A percentile compares a stretch with the other conserved stretches of the same genome.
Conservation (phyloP, 768 basidiomycete genomes). For the Fomitopsis serialis region DNA sequence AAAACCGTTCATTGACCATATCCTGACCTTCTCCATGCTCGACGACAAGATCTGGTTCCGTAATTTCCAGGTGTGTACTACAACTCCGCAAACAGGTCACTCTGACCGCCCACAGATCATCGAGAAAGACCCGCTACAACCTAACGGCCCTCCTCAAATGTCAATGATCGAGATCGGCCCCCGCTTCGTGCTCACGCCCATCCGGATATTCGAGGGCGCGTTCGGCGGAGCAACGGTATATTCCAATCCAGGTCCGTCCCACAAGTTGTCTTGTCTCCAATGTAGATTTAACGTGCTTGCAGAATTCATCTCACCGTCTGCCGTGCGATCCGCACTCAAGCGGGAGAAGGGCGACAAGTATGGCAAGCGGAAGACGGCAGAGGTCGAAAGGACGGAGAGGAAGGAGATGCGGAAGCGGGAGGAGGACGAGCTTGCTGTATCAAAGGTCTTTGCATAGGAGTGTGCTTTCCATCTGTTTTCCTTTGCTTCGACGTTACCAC, state of each 20-base stretch:
- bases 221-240: constrained; percentile 94
- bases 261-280: neutral
- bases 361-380: constrained; percentile 71
- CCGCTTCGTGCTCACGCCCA: constrained; percentile 94
- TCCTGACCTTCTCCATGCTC: constrained; percentile 92
- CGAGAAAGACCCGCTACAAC: constrained; percentile 89
- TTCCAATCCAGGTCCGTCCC: constrained; percentile 80
- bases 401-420: constrained; percentile 56
- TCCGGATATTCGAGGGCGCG: constrained; percentile 96
- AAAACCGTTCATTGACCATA: constrained; percentile 97
- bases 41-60: constrained; percentile 99
- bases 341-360: constrained; percentile 80
- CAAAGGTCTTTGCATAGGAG: constrained; percentile 80
- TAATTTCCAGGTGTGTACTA: constrained; percentile 99
- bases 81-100: too few species aligned
- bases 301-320: constrained; percentile 93
- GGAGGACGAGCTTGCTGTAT: constrained; percentile 78
- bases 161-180: constrained; percentile 97
- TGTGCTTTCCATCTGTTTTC: neutral
- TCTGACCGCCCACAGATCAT: constrained; percentile 60
- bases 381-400: constrained; percentile 59
- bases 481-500: too few species aligned
- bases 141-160: constrained; percentile 78
- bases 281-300: constrained; percentile 5
- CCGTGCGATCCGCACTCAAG: constrained; percentile 63